Evolutionary conservation across 495 filamentous ascomycete genomes (phyloP).

Genomic region (Neurospora intermedia): DNA sequence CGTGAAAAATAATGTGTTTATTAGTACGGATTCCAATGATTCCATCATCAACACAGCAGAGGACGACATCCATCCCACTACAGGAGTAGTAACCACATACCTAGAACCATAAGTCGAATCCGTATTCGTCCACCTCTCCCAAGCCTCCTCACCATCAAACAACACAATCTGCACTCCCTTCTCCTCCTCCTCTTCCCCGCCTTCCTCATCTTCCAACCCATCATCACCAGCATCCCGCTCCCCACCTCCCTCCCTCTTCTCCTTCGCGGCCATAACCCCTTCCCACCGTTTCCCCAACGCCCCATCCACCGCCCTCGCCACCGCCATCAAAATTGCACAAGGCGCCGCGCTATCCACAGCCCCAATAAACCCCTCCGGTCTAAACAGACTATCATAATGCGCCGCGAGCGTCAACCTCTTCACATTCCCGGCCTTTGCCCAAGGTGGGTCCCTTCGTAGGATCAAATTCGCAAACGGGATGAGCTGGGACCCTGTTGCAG

Average conservation of each 20-base stretch:
- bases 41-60: not conserved
- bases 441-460: conserved; percentile 81
- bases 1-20: conserved; percentile 3
- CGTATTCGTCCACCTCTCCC: conserved; percentile 58
- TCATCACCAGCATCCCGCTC: conserved; percentile 60
- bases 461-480: conserved; percentile 84
- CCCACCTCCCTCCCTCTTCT: conserved; percentile 47
- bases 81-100: conserved; percentile 21
- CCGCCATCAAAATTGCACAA: conserved; percentile 85
- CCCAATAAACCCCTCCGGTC: conserved; percentile 82
- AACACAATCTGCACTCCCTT: conserved; percentile 83
- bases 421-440: conserved; percentile 51
- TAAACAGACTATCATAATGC: conserved; percentile 83
- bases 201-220: conserved; percentile 44
- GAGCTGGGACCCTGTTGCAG: conserved; percentile 51
- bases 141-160: conserved; percentile 92
- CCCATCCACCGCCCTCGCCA: conserved; percentile 65
- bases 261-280: conserved; percentile 48
- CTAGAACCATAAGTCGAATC: conserved; percentile 86
- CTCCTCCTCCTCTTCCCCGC: conserved; percentile 52
- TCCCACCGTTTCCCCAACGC: conserved; percentile 76
- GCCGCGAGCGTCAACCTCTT: conserved; percentile 77
- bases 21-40: not conserved
- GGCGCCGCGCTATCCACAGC: conserved; percentile 89
- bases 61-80: not conserved